Evolutionary conservation across 176 grass and related monocot species (phyloP).

Genomic region (Poa pratensis): DNA sequence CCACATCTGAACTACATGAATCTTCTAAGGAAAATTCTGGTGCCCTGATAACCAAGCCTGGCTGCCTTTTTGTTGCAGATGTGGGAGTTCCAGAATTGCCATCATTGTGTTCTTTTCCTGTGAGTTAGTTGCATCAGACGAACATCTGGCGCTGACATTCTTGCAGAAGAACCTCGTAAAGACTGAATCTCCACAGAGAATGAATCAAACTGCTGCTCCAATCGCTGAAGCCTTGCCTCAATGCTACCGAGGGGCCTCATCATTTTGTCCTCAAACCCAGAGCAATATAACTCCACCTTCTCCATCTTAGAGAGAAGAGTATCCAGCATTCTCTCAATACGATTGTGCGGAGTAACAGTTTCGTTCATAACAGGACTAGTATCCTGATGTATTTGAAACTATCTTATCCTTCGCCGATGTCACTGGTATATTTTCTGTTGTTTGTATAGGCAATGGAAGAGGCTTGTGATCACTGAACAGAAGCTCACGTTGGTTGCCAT

Average conservation of each 20-base stretch:
- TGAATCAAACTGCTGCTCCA: slow-evolving; percentile 60
- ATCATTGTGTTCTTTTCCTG: slow-evolving; percentile 43
- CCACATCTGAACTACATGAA: slow-evolving; percentile 39
- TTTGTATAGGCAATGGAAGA: slow-evolving; percentile 37
- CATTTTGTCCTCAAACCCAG: slow-evolving; percentile 76
- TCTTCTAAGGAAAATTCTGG: slow-evolving; percentile 50
- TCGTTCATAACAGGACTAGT: slow-evolving; percentile 21
- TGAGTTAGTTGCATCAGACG: slow-evolving; percentile 24
- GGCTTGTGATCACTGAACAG: slow-evolving; percentile 38
- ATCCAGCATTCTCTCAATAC: slow-evolving; percentile 76
- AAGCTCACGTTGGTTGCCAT: slow-evolving; percentile 33
- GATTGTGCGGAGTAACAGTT: slow-evolving; percentile 36
- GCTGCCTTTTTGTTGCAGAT: slow-evolving; percentile 33
- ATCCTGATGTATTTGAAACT: slow-evolving; percentile 37
- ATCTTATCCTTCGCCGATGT: slow-evolving; percentile 17
- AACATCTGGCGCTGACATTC: slow-evolving; percentile 41
- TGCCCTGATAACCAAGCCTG: slow-evolving; percentile 51
- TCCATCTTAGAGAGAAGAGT: slow-evolving; percentile 70
- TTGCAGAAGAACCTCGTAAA: slow-evolving; percentile 43
- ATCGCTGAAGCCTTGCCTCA: slow-evolving; percentile 62
- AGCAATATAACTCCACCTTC: slow-evolving; percentile 80
- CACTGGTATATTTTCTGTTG: slow-evolving; percentile 39
- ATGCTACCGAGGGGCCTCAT: slow-evolving; percentile 67
- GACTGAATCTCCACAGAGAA: slow-evolving; percentile 55
- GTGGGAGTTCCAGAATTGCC: slow-evolving; percentile 39